phyloP scores from a whole-genome alignment of 2,329 filamentous ascomycete species.

The Colletotrichum gigasporum region DNA sequence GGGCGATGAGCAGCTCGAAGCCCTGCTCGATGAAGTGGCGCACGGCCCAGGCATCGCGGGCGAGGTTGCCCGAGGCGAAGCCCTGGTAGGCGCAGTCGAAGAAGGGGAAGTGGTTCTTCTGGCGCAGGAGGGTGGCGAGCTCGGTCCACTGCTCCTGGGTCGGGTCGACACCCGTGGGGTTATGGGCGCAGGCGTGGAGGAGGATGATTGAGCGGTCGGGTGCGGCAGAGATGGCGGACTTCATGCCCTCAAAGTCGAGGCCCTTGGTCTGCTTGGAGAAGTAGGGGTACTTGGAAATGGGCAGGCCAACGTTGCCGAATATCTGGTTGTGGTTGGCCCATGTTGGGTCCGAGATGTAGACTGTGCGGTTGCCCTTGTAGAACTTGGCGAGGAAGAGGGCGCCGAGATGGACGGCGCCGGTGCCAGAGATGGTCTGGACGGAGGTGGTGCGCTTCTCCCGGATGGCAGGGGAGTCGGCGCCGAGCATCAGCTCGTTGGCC shows the following conservation, averaged over 20 bases:
- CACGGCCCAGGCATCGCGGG: constrained; percentile 88
- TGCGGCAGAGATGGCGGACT: constrained; percentile 73
- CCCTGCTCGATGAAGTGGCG: constrained; percentile 93
- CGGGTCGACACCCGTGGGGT: constrained; percentile 96
- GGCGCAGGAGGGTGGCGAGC: constrained; percentile 79
- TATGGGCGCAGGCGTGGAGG: constrained; percentile 95
- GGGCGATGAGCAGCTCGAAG: constrained; percentile 87
- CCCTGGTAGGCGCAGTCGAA: constrained; percentile 99
- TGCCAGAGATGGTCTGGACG: constrained; percentile 96
- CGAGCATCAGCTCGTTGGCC: constrained; percentile 90
- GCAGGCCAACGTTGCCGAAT: constrained; percentile 87
- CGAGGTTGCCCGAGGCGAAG: constrained; percentile 91
- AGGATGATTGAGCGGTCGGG: constrained; percentile 86
- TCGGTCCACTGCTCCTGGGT: constrained; percentile 94
- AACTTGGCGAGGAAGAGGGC: constrained; percentile 94
- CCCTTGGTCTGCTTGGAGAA: constrained; percentile 90
- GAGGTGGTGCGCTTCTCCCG: constrained; percentile 83
- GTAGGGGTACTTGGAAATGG: constrained; percentile 89
- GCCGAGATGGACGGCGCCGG: constrained; percentile 92
- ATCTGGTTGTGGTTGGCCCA: constrained; percentile 99
- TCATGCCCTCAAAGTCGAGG: constrained; percentile 92
- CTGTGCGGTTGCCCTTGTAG: constrained; percentile 77
- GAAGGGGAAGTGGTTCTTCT: constrained; percentile 92
- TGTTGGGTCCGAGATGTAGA: constrained; percentile 94
- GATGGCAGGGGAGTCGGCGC: constrained; percentile 81